Evolutionary conservation across 2,329 filamentous ascomycete genomes (phyloP).

Genomic region (Trichoderma breve): DNA sequence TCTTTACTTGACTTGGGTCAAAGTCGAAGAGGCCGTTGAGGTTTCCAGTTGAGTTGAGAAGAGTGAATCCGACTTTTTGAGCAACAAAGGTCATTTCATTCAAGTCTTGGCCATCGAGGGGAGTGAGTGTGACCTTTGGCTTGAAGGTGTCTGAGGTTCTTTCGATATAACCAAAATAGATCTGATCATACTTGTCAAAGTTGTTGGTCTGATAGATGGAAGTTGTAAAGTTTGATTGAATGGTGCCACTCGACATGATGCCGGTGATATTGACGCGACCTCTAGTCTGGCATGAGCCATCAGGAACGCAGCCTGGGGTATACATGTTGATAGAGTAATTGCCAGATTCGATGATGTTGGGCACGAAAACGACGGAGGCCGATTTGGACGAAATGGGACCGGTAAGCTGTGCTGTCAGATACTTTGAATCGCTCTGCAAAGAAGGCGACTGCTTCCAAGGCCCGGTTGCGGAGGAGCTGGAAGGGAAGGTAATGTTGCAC

Average conservation of each 20-base stretch:
- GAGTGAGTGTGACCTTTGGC: conserved; percentile 74
- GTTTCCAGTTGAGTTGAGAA: conserved; percentile 71
- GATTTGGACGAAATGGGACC: conserved; percentile 55
- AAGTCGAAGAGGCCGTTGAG: conserved; percentile 92
- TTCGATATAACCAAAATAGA: conserved; percentile 85
- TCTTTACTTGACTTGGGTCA: conserved; percentile 55
- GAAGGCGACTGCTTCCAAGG: conserved; percentile 71
- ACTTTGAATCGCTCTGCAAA: conserved; percentile 68
- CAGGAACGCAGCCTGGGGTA: conserved; percentile 84
- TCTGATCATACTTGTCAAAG: conserved; percentile 93
- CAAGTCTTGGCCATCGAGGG: conserved; percentile 61
- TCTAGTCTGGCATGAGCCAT: conserved; percentile 71
- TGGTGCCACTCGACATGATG: conserved; percentile 55
- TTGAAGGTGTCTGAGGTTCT: conserved; percentile 69
- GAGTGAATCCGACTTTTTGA: conserved; percentile 76
- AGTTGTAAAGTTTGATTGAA: conserved; percentile 51
- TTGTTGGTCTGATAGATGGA: conserved; percentile 87
- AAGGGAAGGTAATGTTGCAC: conserved; percentile 63
- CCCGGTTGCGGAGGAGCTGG: conserved; percentile 67
- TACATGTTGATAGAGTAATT: conserved; percentile 91
- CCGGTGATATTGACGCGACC: conserved; percentile 82
- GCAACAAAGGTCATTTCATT: conserved; percentile 77
- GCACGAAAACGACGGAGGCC: conserved; percentile 72
- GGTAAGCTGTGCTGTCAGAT: conserved; percentile 67
- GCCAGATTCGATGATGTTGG: conserved; percentile 82